Conservation (phyloP, 306 rosid genomes). For the Lathyrus oleraceus region DNA sequence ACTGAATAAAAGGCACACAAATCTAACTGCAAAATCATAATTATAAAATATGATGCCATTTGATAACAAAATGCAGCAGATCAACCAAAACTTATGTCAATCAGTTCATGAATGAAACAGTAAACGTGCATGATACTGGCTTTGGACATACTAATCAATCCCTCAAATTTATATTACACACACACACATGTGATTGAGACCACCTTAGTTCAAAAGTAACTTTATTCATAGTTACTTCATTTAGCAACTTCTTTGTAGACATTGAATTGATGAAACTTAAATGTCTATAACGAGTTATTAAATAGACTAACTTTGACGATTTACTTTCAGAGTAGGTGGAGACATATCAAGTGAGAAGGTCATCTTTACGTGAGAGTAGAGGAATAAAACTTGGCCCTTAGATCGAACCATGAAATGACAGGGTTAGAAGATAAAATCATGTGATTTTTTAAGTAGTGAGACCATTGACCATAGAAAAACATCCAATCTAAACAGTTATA, state of each 20-base stretch:
- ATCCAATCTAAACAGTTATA: background rate
- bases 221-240: background rate
- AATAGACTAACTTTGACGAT: background rate
- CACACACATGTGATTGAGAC: background rate
- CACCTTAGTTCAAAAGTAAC: background rate
- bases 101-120: slow-evolving; percentile 23
- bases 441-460: background rate
- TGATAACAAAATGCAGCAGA: slow-evolving; percentile 14
- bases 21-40: slow-evolving; percentile 15
- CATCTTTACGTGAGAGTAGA: background rate
- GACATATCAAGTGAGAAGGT: background rate
- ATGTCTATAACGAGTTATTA: background rate
- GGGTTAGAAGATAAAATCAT: background rate
- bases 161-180: background rate
- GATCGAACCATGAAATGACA: background rate
- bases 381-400: background rate
- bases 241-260: background rate
- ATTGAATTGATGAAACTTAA: background rate
- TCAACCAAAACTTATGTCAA: slow-evolving; percentile 5
- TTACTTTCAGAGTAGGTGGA: background rate
- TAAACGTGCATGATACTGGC: background rate
- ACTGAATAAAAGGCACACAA: slow-evolving; percentile 18
- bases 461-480: background rate
- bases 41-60: slow-evolving; percentile 9
- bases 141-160: background rate